Percentiles rank a stretch among this genome's conserved stretches.
These are phyloP conservation scores for Decorospora gaudefroyi DNA, from an alignment of 2,329 filamentous ascomycete genomes.

Conservation along the genomic window DNA sequence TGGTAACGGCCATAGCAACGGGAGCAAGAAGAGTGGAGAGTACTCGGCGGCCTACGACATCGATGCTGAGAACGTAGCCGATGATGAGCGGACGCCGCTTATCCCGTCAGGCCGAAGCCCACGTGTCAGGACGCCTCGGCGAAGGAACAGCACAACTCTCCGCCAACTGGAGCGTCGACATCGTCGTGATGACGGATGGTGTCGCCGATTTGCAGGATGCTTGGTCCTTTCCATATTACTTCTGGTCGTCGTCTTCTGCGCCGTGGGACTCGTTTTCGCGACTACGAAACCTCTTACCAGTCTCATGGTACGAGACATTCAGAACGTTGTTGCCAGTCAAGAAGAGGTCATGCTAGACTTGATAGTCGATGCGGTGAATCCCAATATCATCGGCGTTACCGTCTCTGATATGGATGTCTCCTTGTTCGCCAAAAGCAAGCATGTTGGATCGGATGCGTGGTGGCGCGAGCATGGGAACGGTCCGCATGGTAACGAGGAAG, in stretches of 20 bases:
- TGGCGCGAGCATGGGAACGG: slow-evolving; percentile 47
- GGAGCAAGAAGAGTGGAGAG: slow-evolving; percentile 63
- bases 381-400: slow-evolving; percentile 86
- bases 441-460: slow-evolving; percentile 67
- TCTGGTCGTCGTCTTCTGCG: slow-evolving; percentile 78
- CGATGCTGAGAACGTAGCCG: slow-evolving; percentile 77
- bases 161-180: slow-evolving; percentile 76
- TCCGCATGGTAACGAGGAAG: slow-evolving; percentile 28
- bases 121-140: slow-evolving; percentile 55
- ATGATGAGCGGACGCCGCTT: slow-evolving; percentile 86
- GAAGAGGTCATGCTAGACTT: slow-evolving; percentile 95
- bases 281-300: slow-evolving; percentile 84
- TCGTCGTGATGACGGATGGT: slow-evolving; percentile 57
- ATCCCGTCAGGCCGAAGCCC: slow-evolving; percentile 67
- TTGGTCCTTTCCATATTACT: slow-evolving; percentile 82
- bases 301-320: slow-evolving; percentile 77
- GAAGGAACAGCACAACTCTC: slow-evolving; percentile 60
- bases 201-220: slow-evolving; percentile 80
- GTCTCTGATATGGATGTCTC: slow-evolving; percentile 87
- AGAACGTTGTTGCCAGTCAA: slow-evolving; percentile 89
- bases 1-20: slow-evolving; percentile 36
- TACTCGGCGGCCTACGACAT: slow-evolving; percentile 73
- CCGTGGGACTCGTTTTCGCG: slow-evolving; percentile 85
- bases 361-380: slow-evolving; percentile 84
- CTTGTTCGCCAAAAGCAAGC: slow-evolving; percentile 91